These are phyloP conservation scores for Anthracocystis setariae DNA, from an alignment of 1,284 basidiomycete species.

Conservation along the genomic window DNA sequence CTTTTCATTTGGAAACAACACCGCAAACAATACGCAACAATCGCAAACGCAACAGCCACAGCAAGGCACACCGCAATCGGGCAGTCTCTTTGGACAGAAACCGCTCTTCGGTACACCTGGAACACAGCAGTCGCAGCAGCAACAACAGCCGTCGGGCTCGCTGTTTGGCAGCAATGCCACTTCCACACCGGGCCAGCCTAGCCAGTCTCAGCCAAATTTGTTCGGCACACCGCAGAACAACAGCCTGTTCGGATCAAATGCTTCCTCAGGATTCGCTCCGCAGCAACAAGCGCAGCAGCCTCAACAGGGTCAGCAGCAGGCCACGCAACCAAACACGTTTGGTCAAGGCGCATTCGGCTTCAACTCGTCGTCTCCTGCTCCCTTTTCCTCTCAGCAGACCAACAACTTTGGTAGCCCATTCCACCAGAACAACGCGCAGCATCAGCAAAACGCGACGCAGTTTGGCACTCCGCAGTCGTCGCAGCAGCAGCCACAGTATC, in stretches of 20 bases:
- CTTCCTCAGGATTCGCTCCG: slow-evolving; percentile 16
- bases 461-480: slow-evolving; percentile 21
- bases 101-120: slow-evolving; percentile 51
- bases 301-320: slow-evolving; percentile 18
- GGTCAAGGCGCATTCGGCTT: slow-evolving; percentile 21
- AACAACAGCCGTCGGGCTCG: slow-evolving; percentile 24
- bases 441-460: slow-evolving; percentile 12
- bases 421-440: slow-evolving; percentile 18
- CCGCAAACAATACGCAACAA: slow-evolving; percentile 12
- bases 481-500: slow-evolving; percentile 29
- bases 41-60: slow-evolving; percentile 28
- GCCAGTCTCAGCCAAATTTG: slow-evolving; percentile 18
- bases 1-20: slow-evolving; percentile 39
- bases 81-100: slow-evolving; percentile 33
- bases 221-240: slow-evolving; percentile 38
- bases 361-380: slow-evolving; percentile 27
- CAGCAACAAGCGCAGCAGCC: slow-evolving; percentile 22
- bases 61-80: slow-evolving; percentile 21
- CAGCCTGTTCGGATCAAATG: slow-evolving; percentile 20
- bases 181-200: slow-evolving; percentile 8
- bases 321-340: slow-evolving; percentile 15
- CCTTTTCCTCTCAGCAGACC: slow-evolving; percentile 24
- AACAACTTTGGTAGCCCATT: slow-evolving; percentile 32
- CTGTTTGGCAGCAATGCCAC: slow-evolving; percentile 25
- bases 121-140: slow-evolving; percentile 21